Conservation (phyloP, 179 eudicot genomes). For the Spergularia azorica region DNA sequence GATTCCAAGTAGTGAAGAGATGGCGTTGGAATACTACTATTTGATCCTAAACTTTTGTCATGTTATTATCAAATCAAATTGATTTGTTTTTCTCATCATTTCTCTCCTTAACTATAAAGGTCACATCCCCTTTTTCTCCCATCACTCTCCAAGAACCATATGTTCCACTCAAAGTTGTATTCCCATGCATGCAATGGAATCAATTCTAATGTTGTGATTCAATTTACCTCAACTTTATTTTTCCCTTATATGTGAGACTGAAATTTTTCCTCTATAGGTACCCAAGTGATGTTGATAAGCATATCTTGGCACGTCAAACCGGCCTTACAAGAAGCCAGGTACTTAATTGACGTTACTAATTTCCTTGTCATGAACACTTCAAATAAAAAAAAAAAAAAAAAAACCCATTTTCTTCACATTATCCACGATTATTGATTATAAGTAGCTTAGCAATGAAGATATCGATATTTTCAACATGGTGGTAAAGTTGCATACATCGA, state of each 20-base stretch:
- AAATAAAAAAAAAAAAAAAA: no score
- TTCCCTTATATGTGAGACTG: slow-evolving; percentile 12
- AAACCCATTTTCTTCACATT: background rate
- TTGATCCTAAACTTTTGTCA: slow-evolving; percentile 39
- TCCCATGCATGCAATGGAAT: slow-evolving; percentile 16
- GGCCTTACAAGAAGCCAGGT: slow-evolving; percentile 96
- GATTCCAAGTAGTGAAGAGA: slow-evolving; percentile 35
- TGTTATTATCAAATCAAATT: slow-evolving; percentile 37
- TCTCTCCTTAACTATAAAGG: slow-evolving; percentile 23
- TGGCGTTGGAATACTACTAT: slow-evolving; percentile 23
- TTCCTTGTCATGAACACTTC: no score
- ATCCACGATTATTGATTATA: background rate
- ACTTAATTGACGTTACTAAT: background rate
- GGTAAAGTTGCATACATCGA: no score
- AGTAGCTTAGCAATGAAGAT: no score
- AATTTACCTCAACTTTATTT: slow-evolving; percentile 9
- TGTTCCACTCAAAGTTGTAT: slow-evolving; percentile 29
- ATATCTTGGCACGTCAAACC: slow-evolving; percentile 93
- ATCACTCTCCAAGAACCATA: slow-evolving; percentile 32
- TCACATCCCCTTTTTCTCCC: slow-evolving; percentile 36
- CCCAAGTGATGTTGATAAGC: slow-evolving; percentile 95
- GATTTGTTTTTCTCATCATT: slow-evolving; percentile 4
- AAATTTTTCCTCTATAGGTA: slow-evolving; percentile 56
- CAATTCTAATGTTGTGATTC: slow-evolving; percentile 16
- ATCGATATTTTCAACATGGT: no score